Evolutionary conservation across 2,329 filamentous ascomycete genomes (phyloP), one percentile per base, ranked within the genome.

Genomic region (Talaromyces sp.): DNA sequence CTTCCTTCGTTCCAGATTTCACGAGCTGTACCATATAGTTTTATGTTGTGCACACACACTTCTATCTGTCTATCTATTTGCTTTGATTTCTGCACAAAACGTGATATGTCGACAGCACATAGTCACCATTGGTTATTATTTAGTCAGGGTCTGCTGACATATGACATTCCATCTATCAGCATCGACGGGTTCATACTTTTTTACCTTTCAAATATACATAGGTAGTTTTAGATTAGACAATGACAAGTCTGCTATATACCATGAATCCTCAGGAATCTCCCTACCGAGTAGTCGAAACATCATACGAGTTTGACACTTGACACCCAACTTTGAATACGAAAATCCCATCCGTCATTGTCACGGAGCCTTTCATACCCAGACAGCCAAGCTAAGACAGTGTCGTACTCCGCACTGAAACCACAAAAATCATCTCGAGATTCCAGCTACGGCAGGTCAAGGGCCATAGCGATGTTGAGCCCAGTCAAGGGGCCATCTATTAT

Each of bases 11-110:
- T 40, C 21, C 37, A 37, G 8, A 16, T 60, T 23, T 18, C 3
- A 31, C 18, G 58, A 60, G 58, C 58, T 60, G 58, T 60, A 52
- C 37, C 28, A 52, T 52, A 37, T 16, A 35, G 11, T 60, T 50
- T 60, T 23, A 60, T 60, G 11, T 37, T 14, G 48, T 31, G n/a
- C 48, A 54, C 31, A 54, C 28, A 54, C 50, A 50, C 6, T 50
- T 50, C 46, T 50, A 16, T 28, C 21, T 48, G 5, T n/a, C 46
- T 18, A 28, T 50, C 48, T 31, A 23, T 54, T 54, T 54, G 50
- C 35, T 23, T 35, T 52, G 48, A 52, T 52, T 50, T 37, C 31
- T n/a, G 31, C 50, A 54, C 50, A 37, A 54, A 54, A 54, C 6
- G 18, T 2, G 31, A 54, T 37, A 35, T 54, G 50, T 37, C 50